Conservation (phyloP, 2,329 filamentous ascomycete genomes). For the Fusarium decemcellulare region DNA sequence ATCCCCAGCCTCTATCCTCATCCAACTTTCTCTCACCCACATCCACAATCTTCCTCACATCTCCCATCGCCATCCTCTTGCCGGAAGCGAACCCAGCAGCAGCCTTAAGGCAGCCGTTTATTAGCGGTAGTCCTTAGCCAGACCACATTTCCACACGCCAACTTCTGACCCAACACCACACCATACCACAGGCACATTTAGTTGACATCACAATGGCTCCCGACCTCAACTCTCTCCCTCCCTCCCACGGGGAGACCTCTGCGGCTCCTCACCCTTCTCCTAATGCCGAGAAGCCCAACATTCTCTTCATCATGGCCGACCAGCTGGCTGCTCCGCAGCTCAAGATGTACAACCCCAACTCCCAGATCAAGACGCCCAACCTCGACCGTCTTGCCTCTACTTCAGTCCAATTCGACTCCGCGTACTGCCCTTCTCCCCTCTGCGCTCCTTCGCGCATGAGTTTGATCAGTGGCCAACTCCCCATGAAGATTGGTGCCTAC, state of each 20-base stretch:
- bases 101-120: not conserved
- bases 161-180: not conserved
- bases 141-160: not conserved
- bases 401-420: slow-evolving; percentile 92
- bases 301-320: slow-evolving; percentile 93
- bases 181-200: not conserved
- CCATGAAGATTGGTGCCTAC: slow-evolving; percentile 91
- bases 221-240: slow-evolving; percentile 80
- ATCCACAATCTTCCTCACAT: slow-evolving; percentile 12
- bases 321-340: slow-evolving; percentile 92
- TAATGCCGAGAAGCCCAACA: slow-evolving; percentile 56
- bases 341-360: slow-evolving; percentile 91
- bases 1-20: not conserved
- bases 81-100: not conserved
- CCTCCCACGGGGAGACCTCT: slow-evolving; percentile 58
- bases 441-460: slow-evolving; percentile 95
- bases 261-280: slow-evolving; percentile 33
- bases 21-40: slow-evolving; percentile 1
- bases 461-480: slow-evolving; percentile 92
- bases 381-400: slow-evolving; percentile 85
- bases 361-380: slow-evolving; percentile 93
- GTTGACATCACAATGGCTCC: slow-evolving; percentile 70
- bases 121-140: not conserved
- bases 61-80: not conserved
- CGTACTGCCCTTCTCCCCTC: slow-evolving; percentile 93